These are phyloP conservation scores for Simplicillium aogashimaense DNA, from an alignment of 2,329 filamentous ascomycete species.

Conservation along the genomic window DNA sequence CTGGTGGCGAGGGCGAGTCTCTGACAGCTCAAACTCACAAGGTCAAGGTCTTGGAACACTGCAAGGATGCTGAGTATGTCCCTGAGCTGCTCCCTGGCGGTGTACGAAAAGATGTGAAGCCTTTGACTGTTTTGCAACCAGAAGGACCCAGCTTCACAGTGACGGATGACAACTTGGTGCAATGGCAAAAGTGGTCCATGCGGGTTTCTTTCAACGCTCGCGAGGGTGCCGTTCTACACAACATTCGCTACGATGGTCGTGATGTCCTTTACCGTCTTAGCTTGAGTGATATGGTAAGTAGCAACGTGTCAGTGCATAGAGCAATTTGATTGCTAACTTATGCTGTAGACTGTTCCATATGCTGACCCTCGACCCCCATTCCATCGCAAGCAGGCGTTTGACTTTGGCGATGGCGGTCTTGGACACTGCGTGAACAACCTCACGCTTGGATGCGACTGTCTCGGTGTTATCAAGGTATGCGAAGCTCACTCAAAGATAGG, in stretches of 20 bases:
- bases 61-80: constrained; percentile 24
- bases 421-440: constrained; percentile 59
- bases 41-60: constrained; percentile 17
- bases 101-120: constrained; percentile 43
- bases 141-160: constrained; percentile 31
- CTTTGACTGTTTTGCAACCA: constrained; percentile 36
- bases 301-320: background rate
- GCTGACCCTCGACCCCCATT: constrained; percentile 53
- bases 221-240: constrained; percentile 60
- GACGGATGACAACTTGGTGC: constrained; percentile 26
- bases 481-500: background rate
- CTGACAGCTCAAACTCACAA: constrained; percentile 10
- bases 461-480: constrained; percentile 45
- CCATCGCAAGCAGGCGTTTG: constrained; percentile 59
- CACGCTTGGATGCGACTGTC: constrained; percentile 55
- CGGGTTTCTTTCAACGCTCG: constrained; percentile 59
- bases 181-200: constrained; percentile 60
- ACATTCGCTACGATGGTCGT: constrained; percentile 55
- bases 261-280: constrained; percentile 57
- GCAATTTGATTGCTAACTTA: background rate
- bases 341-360: constrained; percentile 43
- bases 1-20: constrained; percentile 18
- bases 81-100: constrained; percentile 30
- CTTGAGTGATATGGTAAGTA: constrained; percentile 54
- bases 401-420: constrained; percentile 57